Base-by-base conservation (phyloP, 2,329 filamentous ascomycete species). In the Fusarium verrucosum region DNA sequence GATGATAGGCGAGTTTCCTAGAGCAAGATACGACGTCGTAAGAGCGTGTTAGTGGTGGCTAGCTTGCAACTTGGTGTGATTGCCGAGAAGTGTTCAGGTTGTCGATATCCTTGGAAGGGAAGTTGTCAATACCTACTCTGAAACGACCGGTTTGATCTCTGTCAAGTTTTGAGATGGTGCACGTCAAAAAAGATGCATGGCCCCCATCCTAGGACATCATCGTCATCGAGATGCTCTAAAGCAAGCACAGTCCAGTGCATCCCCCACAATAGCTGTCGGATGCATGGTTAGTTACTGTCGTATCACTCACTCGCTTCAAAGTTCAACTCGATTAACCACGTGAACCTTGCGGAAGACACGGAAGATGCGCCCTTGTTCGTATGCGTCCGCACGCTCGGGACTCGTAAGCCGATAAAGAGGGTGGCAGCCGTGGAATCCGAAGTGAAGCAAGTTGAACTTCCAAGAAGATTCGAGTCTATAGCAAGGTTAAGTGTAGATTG, bases 191-290 rank as follows among this genome's bases (percentile, higher is more conserved):
- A 42, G 19, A 42, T 16, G 30, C 23, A 40, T 45, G 33, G 11
- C 38, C 20, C 23, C 17, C 22, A 30, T 19, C 23, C 40, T 23
- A 42, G 5, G 25, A 19, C 43, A 46, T 56, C 57, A 26, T 61
- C 58, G 37, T 61, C 56, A 51, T 45, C 35, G 19, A 41, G 38
- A 43, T 52, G 23, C 20, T 44, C 23, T 30, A 13, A 5, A 22
- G 20, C 43, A 41, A 28, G 50, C 36, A 56, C 47, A 33, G 41
- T 61, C 51, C 42, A 61, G 26, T 22, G 25, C 19, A 36, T 22
- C 36, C 56, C 37, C 49, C 56, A 61, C 56, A 61, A 35, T 32
- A 61, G 57, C 57, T 45, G 46, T 42, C 30, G 32, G 20, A 22
- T 33, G 41, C 19, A 60, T 8, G 23, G 23, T 7, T 45, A 36